Conservation (phyloP, 768 basidiomycete genomes). For the Suillus subluteus region DNA sequence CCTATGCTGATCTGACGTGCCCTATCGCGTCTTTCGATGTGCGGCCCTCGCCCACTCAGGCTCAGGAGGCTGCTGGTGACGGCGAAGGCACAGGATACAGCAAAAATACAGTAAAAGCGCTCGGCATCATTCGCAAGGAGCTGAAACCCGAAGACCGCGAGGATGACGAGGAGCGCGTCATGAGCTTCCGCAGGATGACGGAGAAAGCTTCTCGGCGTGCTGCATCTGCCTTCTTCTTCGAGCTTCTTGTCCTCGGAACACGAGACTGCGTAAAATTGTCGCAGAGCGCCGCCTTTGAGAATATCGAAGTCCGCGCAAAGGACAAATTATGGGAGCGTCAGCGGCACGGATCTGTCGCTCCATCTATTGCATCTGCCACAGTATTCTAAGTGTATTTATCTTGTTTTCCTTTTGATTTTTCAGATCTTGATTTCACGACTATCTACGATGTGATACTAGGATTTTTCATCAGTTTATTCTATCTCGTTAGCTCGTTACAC, state of each 20-base stretch:
- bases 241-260: constrained; percentile 91
- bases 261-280: constrained; percentile 86
- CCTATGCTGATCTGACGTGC: constrained; percentile 71
- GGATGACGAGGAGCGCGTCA: constrained; percentile 54
- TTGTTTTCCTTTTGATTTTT: not conserved
- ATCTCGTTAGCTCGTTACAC: constrained; percentile 2
- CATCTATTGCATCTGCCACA: constrained; percentile 51
- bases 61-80: constrained; percentile 45
- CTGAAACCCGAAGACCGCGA: constrained; percentile 56
- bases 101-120: constrained; percentile 86
- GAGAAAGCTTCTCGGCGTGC: constrained; percentile 90
- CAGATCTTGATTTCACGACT: not conserved
- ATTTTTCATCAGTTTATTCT: constrained; percentile 22
- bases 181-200: constrained; percentile 81
- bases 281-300: constrained; percentile 77
- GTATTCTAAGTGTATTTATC: constrained; percentile 33
- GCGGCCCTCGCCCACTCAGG: constrained; percentile 57
- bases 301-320: constrained; percentile 84
- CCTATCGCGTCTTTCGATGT: constrained; percentile 84
- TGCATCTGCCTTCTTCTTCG: constrained; percentile 97
- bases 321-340: constrained; percentile 84
- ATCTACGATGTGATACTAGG: constrained; percentile 7
- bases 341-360: constrained; percentile 43
- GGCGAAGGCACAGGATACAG: constrained; percentile 78
- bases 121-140: constrained; percentile 74